phyloP scores from a whole-genome alignment of 2,329 filamentous ascomycete genomes.

The Trichophyton benhamiae region DNA sequence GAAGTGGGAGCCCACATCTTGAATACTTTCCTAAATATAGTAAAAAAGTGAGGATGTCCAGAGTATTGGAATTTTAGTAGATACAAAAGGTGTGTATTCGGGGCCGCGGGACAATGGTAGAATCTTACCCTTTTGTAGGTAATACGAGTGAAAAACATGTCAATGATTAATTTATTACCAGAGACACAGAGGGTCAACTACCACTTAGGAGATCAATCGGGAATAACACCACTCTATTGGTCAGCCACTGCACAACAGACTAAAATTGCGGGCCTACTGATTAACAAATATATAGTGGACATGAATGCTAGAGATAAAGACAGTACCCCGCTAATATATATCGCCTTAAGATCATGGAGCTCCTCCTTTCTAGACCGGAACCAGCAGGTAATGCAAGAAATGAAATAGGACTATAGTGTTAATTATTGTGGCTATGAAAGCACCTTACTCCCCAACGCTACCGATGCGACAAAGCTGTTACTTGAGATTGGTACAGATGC shows the following conservation, averaged over 20 bases:
- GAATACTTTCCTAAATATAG: neutral
- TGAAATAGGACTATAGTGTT: neutral
- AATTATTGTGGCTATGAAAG: neutral
- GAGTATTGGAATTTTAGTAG: neutral
- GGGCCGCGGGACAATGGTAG: neutral
- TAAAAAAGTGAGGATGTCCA: neutral
- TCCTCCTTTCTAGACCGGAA: neutral
- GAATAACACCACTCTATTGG: neutral
- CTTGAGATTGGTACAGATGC: neutral
- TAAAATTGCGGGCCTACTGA: neutral
- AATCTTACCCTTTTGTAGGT: neutral
- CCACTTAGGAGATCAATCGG: neutral
- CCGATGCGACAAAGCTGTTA: neutral
- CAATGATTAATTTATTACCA: neutral
- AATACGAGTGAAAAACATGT: neutral
- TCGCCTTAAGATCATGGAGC: neutral
- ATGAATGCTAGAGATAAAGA: neutral
- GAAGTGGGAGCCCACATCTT: neutral
- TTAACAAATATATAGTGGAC: neutral
- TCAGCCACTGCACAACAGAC: neutral
- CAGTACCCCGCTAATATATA: neutral
- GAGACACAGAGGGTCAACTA: neutral
- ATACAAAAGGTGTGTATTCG: neutral
- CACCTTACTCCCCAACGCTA: neutral
- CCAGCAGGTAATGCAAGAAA: neutral